Percentiles rank a stretch among this genome's conserved stretches.
These are phyloP conservation scores for Botrytis medusae DNA, from an alignment of 2,329 filamentous ascomycete species.

Conservation along the genomic window DNA sequence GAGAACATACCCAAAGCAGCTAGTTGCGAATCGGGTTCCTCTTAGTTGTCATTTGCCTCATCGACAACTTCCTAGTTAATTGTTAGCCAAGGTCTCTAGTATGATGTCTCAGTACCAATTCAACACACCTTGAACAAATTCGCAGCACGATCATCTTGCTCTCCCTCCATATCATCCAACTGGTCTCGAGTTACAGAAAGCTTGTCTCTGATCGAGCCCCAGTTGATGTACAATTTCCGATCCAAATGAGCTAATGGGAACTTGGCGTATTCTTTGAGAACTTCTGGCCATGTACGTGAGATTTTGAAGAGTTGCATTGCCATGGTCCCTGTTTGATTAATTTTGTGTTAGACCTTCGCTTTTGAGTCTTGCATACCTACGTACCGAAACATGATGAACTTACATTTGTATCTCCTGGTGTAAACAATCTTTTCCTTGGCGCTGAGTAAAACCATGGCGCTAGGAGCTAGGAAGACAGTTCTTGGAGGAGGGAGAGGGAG, in stretches of 20 bases:
- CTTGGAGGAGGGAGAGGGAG: background rate
- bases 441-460: accelerated
- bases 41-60: background rate
- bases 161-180: background rate
- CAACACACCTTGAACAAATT: background rate
- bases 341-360: background rate
- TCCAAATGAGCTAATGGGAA: background rate
- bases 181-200: background rate
- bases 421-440: background rate
- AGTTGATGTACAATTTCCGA: background rate
- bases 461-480: background rate
- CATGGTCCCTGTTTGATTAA: background rate
- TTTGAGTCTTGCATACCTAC: background rate
- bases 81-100: background rate
- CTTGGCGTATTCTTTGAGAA: background rate
- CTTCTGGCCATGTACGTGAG: background rate
- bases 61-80: background rate
- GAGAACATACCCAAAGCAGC: background rate
- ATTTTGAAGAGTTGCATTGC: background rate
- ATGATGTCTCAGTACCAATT: background rate
- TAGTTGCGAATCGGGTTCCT: background rate
- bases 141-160: background rate
- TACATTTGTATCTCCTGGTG: background rate
- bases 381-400: background rate
- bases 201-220: accelerated